Percentiles rank a stretch among this genome's conserved stretches.
These are phyloP conservation scores for Perilla frutescens DNA, from an alignment of 257 asterid genomes.

Conservation along the genomic window DNA sequence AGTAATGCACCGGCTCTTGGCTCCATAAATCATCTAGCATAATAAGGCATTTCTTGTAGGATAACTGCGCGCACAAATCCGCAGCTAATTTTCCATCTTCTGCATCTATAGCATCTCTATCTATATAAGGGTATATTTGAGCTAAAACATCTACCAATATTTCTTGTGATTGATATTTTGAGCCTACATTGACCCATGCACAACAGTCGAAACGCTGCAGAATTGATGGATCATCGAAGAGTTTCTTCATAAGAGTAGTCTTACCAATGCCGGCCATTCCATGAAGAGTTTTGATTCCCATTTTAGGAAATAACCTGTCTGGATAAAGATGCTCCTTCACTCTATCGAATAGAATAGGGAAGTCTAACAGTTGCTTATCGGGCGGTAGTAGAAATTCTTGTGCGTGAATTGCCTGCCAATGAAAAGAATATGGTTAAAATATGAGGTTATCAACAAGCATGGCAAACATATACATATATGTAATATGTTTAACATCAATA, in stretches of 20 bases:
- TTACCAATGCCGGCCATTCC: constrained; percentile 9
- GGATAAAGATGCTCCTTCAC: neutral
- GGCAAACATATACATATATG: too few relatives aligned
- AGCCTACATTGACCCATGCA: neutral
- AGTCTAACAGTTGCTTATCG: neutral
- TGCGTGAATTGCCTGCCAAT: too few relatives aligned
- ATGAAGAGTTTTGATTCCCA: neutral
- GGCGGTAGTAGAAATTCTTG: neutral
- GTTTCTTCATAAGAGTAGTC: neutral
- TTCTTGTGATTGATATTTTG: neutral
- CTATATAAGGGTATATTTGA: neutral
- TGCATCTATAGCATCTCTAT: neutral
- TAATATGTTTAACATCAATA: too few relatives aligned
- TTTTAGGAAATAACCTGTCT: neutral
- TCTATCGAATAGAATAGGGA: neutral
- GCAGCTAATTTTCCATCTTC: neutral
- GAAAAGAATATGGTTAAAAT: too few relatives aligned
- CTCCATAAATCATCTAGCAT: too few relatives aligned
- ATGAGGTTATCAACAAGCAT: too few relatives aligned
- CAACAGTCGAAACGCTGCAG: neutral
- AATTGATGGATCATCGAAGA: neutral
- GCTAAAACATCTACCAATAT: neutral
- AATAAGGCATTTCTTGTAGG: neutral
- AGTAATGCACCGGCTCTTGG: neutral
- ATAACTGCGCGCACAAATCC: neutral